Percentiles rank a stretch among this genome's conserved stretches.
Conservation (phyloP, 768 basidiomycete genomes). For the Lactarius psammicola region DNA sequence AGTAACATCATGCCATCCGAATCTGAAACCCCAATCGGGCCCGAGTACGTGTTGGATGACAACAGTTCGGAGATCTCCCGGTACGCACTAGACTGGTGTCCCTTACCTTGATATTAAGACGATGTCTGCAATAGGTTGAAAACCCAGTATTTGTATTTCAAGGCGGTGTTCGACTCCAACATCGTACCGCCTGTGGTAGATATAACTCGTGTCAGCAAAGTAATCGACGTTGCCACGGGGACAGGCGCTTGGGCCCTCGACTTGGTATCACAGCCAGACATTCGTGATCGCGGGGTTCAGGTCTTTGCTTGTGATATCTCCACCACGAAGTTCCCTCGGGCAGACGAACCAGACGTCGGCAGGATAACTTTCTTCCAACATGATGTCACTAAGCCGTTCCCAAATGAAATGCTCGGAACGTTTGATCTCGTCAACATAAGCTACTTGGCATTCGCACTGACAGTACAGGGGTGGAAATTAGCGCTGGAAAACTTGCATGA, state of each 20-base stretch:
- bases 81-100: neutral
- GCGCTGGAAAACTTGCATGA: neutral
- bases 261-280: neutral
- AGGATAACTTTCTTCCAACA: constrained; percentile 5
- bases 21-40: too few relatives aligned
- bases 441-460: neutral
- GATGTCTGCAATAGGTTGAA: neutral
- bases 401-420: neutral
- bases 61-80: neutral
- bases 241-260: neutral
- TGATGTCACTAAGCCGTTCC: constrained; percentile 4
- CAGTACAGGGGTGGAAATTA: neutral
- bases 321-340: neutral
- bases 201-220: neutral
- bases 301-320: constrained; percentile 1
- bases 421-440: constrained; percentile 1
- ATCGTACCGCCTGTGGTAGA: constrained; percentile 6
- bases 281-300: neutral
- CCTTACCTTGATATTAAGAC: neutral
- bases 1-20: too few relatives aligned
- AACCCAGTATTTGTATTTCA: neutral
- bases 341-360: neutral
- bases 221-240: neutral
- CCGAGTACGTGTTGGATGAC: neutral
- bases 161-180: neutral